phyloP scores from a whole-genome alignment of 345 rosid species.

The Sisymbrium altissimum region DNA sequence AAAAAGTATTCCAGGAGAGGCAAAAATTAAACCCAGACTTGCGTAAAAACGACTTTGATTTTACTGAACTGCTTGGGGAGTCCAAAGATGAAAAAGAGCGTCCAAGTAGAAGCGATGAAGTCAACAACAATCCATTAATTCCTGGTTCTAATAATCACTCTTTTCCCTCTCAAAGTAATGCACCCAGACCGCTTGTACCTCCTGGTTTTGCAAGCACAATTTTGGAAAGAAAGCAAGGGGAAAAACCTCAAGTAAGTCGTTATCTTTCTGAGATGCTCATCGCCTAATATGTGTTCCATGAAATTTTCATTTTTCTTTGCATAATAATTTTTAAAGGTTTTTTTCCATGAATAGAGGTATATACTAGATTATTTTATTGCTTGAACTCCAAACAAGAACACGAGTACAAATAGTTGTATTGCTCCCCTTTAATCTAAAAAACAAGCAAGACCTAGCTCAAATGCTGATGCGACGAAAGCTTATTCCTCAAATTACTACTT shows the following conservation, averaged over 20 bases:
- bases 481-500: not conserved
- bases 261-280: constrained; percentile 49
- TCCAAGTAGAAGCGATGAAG: constrained; percentile 40
- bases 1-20: constrained; percentile 73
- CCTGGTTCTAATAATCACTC: constrained; percentile 38
- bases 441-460: not conserved
- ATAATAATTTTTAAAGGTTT: not conserved
- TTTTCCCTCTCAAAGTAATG: constrained; percentile 46
- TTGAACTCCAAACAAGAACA: not conserved
- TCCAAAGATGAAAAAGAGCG: constrained; percentile 55
- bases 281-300: not conserved
- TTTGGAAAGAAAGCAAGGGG: constrained; percentile 50
- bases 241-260: constrained; percentile 41
- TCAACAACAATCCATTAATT: constrained; percentile 32
- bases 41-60: constrained; percentile 60
- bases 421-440: not conserved
- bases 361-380: not conserved
- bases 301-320: not conserved
- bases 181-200: constrained; percentile 92
- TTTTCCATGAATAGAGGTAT: not conserved
- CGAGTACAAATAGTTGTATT: not conserved
- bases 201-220: constrained; percentile 70
- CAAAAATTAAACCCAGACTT: constrained; percentile 62
- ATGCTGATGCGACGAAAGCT: not conserved
- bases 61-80: constrained; percentile 57